These are phyloP conservation scores for Termitomyces bulborhizus DNA, from an alignment of 768 basidiomycete genomes.

Conservation along the genomic window DNA sequence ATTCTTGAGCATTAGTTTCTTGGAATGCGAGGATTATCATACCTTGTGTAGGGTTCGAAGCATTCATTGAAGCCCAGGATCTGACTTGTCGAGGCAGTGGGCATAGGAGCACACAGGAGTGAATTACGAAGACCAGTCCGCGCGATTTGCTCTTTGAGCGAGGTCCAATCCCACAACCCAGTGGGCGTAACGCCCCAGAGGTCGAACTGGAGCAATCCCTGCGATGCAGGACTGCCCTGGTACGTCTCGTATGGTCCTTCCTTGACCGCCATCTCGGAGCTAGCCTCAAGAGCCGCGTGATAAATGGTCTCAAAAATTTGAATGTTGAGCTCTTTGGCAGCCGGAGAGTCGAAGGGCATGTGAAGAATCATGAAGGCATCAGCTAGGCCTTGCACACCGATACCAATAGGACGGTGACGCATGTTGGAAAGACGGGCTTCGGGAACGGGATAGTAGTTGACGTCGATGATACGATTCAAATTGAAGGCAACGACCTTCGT, in stretches of 20 bases:
- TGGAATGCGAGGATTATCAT: constrained; percentile 11
- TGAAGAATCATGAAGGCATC: constrained; percentile 97
- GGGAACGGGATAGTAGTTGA: constrained; percentile 92
- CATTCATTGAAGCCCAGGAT: constrained; percentile 98
- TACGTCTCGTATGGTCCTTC: constrained; percentile 87
- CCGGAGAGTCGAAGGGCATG: constrained; percentile 89
- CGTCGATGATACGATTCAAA: constrained; percentile 90
- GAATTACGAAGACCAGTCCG: constrained; percentile 85
- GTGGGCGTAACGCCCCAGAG: constrained; percentile 91
- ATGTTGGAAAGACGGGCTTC: constrained; percentile 92
- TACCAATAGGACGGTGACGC: constrained; percentile 95
- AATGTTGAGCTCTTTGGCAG: constrained; percentile 83
- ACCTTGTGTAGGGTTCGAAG: constrained; percentile 98
- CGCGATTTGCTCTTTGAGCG: constrained; percentile 82
- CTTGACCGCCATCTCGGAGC: constrained; percentile 73
- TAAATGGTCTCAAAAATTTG: constrained; percentile 99
- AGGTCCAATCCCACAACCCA: constrained; percentile 89
- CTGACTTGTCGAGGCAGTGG: constrained; percentile 96
- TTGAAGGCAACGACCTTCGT: constrained; percentile 90
- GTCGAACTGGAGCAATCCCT: constrained; percentile 90
- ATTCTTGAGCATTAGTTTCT: constrained; percentile 8
- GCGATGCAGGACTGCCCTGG: constrained; percentile 83
- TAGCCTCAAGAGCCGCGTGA: constrained; percentile 88
- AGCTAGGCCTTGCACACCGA: constrained; percentile 97
- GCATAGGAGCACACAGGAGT: constrained; percentile 93